Evolutionary conservation across 2,329 filamentous ascomycete genomes (phyloP).

Genomic region (Pseudopyrenochaeta lycopersici): DNA sequence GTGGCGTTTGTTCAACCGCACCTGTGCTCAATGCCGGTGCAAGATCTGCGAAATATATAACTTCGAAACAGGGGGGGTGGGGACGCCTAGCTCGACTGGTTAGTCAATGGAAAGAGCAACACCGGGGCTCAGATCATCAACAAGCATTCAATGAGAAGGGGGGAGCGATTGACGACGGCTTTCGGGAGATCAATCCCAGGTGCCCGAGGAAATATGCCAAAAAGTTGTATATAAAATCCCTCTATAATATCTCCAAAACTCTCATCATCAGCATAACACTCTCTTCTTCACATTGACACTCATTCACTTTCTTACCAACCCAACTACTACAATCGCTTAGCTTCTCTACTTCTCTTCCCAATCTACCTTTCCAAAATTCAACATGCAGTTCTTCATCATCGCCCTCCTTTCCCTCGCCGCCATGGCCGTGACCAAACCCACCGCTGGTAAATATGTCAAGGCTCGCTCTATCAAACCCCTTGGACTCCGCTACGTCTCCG

Average conservation of each 20-base stretch:
- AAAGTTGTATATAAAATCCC: neutral
- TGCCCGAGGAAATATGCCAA: too few relatives aligned
- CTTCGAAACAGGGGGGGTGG: too few relatives aligned
- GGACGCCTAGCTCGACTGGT: too few relatives aligned
- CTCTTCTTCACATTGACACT: neutral
- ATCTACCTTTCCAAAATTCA: neutral
- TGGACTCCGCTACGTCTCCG: neutral
- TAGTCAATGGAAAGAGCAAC: too few relatives aligned
- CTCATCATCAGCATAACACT: slow-evolving; percentile 3
- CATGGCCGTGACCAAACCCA: neutral
- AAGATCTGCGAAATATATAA: too few relatives aligned
- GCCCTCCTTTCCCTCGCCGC: slow-evolving; percentile 3
- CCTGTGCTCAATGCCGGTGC: too few relatives aligned
- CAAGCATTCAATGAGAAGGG: too few relatives aligned
- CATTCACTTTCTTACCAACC: neutral
- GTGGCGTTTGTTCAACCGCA: too few relatives aligned
- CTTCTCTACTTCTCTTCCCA: neutral
- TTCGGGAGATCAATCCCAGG: too few relatives aligned
- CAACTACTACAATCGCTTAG: neutral
- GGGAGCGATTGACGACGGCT: too few relatives aligned
- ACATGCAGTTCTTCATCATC: slow-evolving; percentile 5
- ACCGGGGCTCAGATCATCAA: too few relatives aligned
- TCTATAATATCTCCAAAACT: neutral
- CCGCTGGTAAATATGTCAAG: neutral
- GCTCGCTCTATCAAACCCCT: neutral